Percentiles rank a stretch among this genome's conserved stretches.
These are phyloP conservation scores for Aphanomyces astaci DNA, from an alignment of 352 stramenopile genomes.

Conservation along the genomic window DNA sequence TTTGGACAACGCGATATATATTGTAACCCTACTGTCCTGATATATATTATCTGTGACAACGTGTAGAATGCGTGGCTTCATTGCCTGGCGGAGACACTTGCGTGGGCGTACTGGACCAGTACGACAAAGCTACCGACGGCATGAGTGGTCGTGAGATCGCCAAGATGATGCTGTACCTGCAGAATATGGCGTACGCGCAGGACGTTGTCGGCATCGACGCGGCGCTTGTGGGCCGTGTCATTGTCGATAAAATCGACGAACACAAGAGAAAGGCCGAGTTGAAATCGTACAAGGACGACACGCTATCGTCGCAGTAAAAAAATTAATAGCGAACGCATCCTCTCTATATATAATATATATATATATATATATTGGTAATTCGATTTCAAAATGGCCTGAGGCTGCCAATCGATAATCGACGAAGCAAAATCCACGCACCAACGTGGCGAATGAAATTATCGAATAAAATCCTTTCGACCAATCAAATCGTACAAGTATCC, in stretches of 20 bases:
- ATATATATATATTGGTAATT: no score
- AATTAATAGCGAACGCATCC: no score
- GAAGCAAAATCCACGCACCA: no score
- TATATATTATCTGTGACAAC: no score
- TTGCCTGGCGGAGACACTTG: conserved; percentile 9
- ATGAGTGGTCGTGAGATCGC: conserved; percentile 83
- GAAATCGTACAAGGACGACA: conserved; percentile 35
- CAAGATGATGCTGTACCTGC: conserved; percentile 82
- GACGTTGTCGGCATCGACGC: conserved; percentile 45
- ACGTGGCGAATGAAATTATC: no score
- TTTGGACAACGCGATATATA: no score
- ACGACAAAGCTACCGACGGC: conserved; percentile 48
- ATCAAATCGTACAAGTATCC: no score
- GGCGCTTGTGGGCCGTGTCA: conserved; percentile 47
- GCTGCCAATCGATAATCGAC: no score
- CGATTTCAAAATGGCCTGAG: no score
- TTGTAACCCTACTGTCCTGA: no score
- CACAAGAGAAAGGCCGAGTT: conserved; percentile 60
- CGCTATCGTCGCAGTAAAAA: background rate
- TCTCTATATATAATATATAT: no score
- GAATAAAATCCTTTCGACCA: no score
- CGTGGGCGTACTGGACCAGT: conserved; percentile 33
- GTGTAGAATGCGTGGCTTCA: background rate
- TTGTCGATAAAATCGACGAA: conserved; percentile 64
- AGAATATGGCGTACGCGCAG: conserved; percentile 74